A percentile compares a stretch with the other conserved stretches of the same genome.
These are phyloP conservation scores for Cicer chorassanicum DNA, from an alignment of 306 rosid genomes.

Conservation along the genomic window DNA sequence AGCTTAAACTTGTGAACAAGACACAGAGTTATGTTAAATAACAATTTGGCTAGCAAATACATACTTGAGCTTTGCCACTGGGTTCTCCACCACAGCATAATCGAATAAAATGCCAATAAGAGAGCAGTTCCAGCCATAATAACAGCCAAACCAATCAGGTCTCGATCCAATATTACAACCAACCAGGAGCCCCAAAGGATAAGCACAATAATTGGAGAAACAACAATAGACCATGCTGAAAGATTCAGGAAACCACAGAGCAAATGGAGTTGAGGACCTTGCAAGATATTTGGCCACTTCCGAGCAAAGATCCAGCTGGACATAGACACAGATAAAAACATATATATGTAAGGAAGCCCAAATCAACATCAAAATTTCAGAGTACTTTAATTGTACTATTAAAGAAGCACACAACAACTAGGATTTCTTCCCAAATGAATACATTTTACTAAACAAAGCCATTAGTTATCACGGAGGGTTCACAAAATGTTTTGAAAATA, in stretches of 20 bases:
- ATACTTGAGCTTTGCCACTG: constrained; percentile 99
- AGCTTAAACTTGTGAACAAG: constrained; percentile 17
- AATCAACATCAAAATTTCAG: constrained; percentile 8
- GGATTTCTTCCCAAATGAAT: constrained; percentile 26
- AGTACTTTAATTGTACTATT: constrained; percentile 20
- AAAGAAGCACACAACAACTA: constrained; percentile 19
- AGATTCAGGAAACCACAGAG: constrained; percentile 89
- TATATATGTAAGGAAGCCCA: constrained; percentile 11
- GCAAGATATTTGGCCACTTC: constrained; percentile 95
- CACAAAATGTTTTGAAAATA: background rate
- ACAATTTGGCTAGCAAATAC: constrained; percentile 45
- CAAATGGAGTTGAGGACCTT: constrained; percentile 88
- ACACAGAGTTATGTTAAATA: constrained; percentile 23
- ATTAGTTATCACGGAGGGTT: constrained; percentile 2
- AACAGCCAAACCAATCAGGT: constrained; percentile 94
- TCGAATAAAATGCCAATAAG: constrained; percentile 92
- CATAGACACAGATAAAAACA: constrained; percentile 33
- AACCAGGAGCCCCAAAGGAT: constrained; percentile 94
- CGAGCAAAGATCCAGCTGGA: constrained; percentile 99
- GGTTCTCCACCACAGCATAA: constrained; percentile 99
- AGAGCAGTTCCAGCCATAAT: constrained; percentile 99
- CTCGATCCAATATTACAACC: constrained; percentile 90
- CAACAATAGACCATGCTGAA: constrained; percentile 80
- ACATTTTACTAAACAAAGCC: constrained; percentile 24
- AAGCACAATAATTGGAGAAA: constrained; percentile 88